Conservation (phyloP, 202 grass and related monocot species). For the Setaria italica region DNA sequence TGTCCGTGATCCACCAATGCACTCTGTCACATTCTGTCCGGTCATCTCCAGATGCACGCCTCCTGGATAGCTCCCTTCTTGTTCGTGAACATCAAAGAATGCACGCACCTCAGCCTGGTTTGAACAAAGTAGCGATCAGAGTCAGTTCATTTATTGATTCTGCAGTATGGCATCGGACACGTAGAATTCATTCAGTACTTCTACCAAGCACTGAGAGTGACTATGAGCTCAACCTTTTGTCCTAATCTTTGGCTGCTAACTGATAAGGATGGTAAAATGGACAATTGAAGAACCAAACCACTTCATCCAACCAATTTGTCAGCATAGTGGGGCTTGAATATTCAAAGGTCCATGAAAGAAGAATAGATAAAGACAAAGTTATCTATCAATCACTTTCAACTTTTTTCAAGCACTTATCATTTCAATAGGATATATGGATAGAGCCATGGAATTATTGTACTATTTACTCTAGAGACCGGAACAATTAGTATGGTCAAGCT, state of each 20-base stretch:
- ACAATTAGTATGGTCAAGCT: not conserved
- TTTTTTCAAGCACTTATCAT: not conserved
- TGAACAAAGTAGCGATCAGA: slow-evolving; percentile 5
- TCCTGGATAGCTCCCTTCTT: slow-evolving; percentile 89
- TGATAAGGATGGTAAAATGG: not conserved
- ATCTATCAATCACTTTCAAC: slow-evolving; percentile 10
- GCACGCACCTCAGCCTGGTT: slow-evolving; percentile 81
- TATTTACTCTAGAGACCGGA: slow-evolving; percentile 10
- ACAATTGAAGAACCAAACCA: not conserved
- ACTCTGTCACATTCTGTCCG: slow-evolving; percentile 86
- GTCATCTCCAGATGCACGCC: slow-evolving; percentile 92
- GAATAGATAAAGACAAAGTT: not conserved
- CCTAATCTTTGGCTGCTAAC: slow-evolving; percentile 14
- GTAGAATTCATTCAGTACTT: slow-evolving; percentile 20
- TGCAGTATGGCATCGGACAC: not conserved
- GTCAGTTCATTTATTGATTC: not conserved
- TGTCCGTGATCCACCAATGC: slow-evolving; percentile 70
- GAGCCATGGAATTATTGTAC: not conserved
- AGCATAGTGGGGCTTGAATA: slow-evolving; percentile 1
- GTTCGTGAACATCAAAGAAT: slow-evolving; percentile 85
- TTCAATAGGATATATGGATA: not conserved
- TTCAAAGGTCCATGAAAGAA: slow-evolving; percentile 13
- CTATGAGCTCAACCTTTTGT: not conserved
- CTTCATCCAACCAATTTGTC: slow-evolving; percentile 13
- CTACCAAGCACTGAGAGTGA: not conserved